Evolutionary conservation across 2,329 filamentous ascomycete genomes (phyloP).

Genomic region (Aureobasidium sp.): DNA sequence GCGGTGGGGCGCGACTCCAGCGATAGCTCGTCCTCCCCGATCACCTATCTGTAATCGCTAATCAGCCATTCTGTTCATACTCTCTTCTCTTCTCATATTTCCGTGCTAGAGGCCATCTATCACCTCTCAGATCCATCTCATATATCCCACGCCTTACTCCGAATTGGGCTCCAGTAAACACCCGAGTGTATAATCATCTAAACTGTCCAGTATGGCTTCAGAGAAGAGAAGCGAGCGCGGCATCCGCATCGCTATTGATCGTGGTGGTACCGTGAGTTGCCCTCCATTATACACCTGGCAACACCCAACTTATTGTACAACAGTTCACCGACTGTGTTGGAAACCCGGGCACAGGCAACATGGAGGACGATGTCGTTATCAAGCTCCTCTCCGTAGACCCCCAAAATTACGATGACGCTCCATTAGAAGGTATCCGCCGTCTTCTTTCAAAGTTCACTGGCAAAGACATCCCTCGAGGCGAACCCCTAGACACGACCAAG

Average conservation of each 20-base stretch:
- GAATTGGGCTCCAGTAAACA: neutral
- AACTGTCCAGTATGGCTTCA: conserved; percentile 15
- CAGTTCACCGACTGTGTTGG: conserved; percentile 83
- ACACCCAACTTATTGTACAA: neutral
- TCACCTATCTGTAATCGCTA: neutral
- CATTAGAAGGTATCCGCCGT: conserved; percentile 81
- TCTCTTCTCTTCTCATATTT: neutral
- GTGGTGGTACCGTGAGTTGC: conserved; percentile 53
- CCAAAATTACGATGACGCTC: conserved; percentile 82
- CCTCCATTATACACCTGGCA: too few relatives aligned
- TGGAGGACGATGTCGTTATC: conserved; percentile 70
- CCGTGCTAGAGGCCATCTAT: neutral
- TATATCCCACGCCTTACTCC: neutral
- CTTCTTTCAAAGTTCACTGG: conserved; percentile 72
- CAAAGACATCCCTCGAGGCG: conserved; percentile 69
- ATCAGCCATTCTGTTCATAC: neutral
- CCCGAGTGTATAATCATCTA: neutral
- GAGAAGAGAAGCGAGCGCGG: conserved; percentile 42
- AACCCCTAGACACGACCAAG: conserved; percentile 69
- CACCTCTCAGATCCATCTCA: neutral
- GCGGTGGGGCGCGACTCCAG: neutral
- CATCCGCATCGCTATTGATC: conserved; percentile 68
- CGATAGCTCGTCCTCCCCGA: neutral
- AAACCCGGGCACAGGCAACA: conserved; percentile 61
- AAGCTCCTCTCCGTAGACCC: conserved; percentile 89